These are phyloP conservation scores for Noccaea bulbosa DNA, from an alignment of 345 rosid genomes.

Conservation along the genomic window DNA sequence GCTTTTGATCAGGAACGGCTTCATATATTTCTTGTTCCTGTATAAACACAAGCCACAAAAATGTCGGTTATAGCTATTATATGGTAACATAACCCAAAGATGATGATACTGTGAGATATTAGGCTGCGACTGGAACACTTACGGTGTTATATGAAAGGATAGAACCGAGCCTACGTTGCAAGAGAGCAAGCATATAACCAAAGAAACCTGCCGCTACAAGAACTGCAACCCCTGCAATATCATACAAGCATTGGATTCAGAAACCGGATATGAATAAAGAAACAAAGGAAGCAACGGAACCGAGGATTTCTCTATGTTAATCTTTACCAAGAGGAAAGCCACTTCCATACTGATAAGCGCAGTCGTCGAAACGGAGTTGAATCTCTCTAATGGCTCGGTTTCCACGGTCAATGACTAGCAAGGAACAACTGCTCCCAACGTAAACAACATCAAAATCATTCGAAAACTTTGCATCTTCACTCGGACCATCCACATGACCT, in stretches of 20 bases:
- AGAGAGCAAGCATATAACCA: constrained; percentile 93
- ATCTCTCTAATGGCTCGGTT: constrained; percentile 93
- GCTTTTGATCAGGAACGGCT: constrained; percentile 50
- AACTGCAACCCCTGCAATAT: constrained; percentile 72
- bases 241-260: neutral
- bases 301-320: neutral
- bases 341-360: constrained; percentile 91
- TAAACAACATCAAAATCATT: constrained; percentile 94
- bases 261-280: neutral
- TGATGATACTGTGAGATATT: neutral
- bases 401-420: constrained; percentile 92
- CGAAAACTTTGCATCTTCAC: constrained; percentile 93
- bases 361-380: constrained; percentile 95
- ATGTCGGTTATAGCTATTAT: constrained; percentile 1
- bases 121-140: constrained; percentile 40
- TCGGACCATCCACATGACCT: constrained; percentile 95
- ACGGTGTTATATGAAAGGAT: constrained; percentile 66
- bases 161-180: constrained; percentile 72
- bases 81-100: neutral
- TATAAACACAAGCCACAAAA: constrained; percentile 19
- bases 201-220: constrained; percentile 88
- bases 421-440: constrained; percentile 92
- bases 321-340: constrained; percentile 85
- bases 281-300: constrained; percentile 3
- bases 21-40: constrained; percentile 56